phyloP scores from a whole-genome alignment of 1,139 yeast genomes.

The Scheffersomyces stambukii region DNA sequence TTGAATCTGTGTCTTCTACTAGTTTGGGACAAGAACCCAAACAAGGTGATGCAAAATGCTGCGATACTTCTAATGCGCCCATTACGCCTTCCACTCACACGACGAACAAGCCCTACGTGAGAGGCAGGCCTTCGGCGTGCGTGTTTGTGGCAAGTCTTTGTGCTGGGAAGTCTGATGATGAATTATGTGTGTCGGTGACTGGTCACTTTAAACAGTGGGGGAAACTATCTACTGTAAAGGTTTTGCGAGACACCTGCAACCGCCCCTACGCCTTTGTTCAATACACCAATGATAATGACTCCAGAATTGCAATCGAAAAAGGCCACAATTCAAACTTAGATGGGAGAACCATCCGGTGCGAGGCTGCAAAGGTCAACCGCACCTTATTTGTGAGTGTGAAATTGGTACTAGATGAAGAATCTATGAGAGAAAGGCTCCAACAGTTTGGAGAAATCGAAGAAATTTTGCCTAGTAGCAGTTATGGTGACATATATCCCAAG shows the following conservation, averaged over 20 bases:
- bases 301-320: conserved; percentile 58
- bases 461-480: conserved; percentile 46
- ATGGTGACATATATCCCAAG: conserved; percentile 23
- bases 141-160: conserved; percentile 84
- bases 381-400: conserved; percentile 57
- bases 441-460: conserved; percentile 75
- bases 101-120: conserved; percentile 6
- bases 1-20: no score
- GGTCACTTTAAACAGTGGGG: conserved; percentile 69
- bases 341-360: conserved; percentile 80
- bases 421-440: conserved; percentile 36
- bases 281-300: conserved; percentile 67
- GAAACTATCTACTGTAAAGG: conserved; percentile 68
- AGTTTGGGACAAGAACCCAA: no score
- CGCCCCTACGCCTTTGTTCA: conserved; percentile 96
- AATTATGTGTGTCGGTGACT: conserved; percentile 63
- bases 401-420: conserved; percentile 17
- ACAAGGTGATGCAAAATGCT: no score
- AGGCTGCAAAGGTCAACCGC: conserved; percentile 86
- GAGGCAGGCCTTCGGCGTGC: conserved; percentile 72
- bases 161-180: conserved; percentile 61
- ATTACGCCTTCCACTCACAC: no score
- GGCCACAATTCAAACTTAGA: conserved; percentile 70
- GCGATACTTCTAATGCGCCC: no score
- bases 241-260: conserved; percentile 73